Evolutionary conservation across 352 stramenopile genomes (phyloP).

Genomic region (Pythium dissotocum): DNA sequence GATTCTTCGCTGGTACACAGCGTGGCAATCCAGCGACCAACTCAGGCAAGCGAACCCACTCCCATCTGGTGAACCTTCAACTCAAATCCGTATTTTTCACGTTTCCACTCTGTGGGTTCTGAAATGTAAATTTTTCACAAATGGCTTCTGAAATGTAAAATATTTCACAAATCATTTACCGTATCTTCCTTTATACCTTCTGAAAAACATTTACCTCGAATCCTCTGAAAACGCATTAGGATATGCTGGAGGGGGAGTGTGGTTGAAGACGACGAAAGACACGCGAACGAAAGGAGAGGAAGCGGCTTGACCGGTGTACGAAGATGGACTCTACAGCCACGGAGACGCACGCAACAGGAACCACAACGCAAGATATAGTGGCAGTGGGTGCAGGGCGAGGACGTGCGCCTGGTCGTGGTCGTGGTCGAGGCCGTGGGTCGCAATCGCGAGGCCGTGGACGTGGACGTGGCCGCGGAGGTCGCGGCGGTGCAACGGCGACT

Average conservation of each 20-base stretch:
- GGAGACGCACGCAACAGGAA: background rate
- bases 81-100: slow-evolving; percentile 1
- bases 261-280: background rate
- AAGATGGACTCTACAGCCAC: background rate
- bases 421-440: slow-evolving; percentile 7
- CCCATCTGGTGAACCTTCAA: background rate
- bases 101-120: background rate
- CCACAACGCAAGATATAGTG: background rate
- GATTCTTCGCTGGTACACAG: background rate
- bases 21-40: background rate
- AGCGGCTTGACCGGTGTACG: background rate
- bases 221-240: slow-evolving; percentile 1
- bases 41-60: background rate
- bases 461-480: background rate
- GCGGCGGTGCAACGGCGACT: background rate
- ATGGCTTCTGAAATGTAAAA: background rate
- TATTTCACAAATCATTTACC: no score
- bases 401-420: slow-evolving; percentile 7
- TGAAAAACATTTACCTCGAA: no score
- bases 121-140: slow-evolving; percentile 2
- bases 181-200: no score
- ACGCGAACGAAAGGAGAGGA: background rate
- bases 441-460: background rate
- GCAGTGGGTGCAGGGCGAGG: background rate
- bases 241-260: background rate